Percentiles rank a stretch among this genome's conserved stretches.
Conservation (phyloP, 768 basidiomycete genomes). For the Amanita thiersii region DNA sequence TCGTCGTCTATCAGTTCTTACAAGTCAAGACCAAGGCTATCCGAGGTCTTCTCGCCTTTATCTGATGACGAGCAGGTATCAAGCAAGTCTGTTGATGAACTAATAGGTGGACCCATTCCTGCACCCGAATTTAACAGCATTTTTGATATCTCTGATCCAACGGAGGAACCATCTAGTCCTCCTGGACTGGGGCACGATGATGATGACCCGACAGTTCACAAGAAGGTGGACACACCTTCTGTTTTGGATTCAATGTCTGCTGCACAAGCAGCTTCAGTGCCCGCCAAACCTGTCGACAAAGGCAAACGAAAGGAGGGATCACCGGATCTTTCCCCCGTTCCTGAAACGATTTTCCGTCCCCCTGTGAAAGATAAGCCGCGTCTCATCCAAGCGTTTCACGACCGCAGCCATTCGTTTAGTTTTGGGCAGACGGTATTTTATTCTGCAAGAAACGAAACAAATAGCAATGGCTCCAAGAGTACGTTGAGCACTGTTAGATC, state of each 20-base stretch:
- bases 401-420: slow-evolving; percentile 63
- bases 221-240: slow-evolving; percentile 17
- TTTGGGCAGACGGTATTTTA: slow-evolving; percentile 58
- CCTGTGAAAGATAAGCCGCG: slow-evolving; percentile 30
- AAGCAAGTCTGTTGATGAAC: slow-evolving; percentile 18
- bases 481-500: slow-evolving; percentile 13
- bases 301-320: slow-evolving; percentile 28
- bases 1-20: slow-evolving; percentile 28
- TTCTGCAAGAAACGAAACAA: slow-evolving; percentile 24
- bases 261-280: slow-evolving; percentile 36
- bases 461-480: slow-evolving; percentile 12
- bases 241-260: slow-evolving; percentile 12
- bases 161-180: slow-evolving; percentile 44
- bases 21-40: slow-evolving; percentile 32
- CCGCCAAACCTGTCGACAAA: slow-evolving; percentile 26
- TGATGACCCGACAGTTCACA: slow-evolving; percentile 25
- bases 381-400: slow-evolving; percentile 30
- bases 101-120: slow-evolving; percentile 27
- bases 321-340: slow-evolving; percentile 19
- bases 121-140: slow-evolving; percentile 40
- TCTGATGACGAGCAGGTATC: slow-evolving; percentile 14
- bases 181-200: slow-evolving; percentile 34
- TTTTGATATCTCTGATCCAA: slow-evolving; percentile 50
- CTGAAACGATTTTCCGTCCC: slow-evolving; percentile 39
- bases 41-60: slow-evolving; percentile 45